Conservation (phyloP, 2,329 filamentous ascomycete genomes). For the Plenodomus tracheiphilus region DNA sequence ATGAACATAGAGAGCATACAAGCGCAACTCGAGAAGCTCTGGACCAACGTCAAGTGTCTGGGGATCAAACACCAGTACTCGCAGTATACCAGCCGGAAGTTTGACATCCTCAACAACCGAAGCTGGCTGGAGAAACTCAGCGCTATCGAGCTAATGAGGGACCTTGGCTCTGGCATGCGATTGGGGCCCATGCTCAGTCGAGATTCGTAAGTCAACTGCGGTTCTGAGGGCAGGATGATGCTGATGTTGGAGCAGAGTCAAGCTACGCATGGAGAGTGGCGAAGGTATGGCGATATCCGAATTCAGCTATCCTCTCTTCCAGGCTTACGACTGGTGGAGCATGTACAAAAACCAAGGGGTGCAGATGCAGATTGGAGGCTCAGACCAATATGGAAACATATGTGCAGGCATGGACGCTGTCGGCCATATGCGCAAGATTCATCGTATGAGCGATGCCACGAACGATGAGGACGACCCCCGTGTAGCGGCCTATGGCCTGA, state of each 20-base stretch:
- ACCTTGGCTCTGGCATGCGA: slow-evolving; percentile 73
- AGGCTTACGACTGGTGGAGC: slow-evolving; percentile 96
- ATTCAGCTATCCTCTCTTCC: slow-evolving; percentile 89
- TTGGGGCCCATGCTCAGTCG: slow-evolving; percentile 85
- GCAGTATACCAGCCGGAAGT: slow-evolving; percentile 66
- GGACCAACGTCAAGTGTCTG: slow-evolving; percentile 70
- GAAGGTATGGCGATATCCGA: slow-evolving; percentile 95
- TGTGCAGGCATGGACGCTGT: slow-evolving; percentile 84
- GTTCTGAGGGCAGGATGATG: too few relatives aligned
- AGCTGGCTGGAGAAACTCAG: slow-evolving; percentile 76
- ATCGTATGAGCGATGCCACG: slow-evolving; percentile 12
- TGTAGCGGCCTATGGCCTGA: slow-evolving; percentile 74
- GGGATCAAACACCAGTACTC: slow-evolving; percentile 67
- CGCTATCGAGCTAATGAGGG: slow-evolving; percentile 73
- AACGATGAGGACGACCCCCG: slow-evolving; percentile 40
- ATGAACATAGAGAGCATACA: slow-evolving; percentile 71
- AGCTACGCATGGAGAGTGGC: slow-evolving; percentile 78
- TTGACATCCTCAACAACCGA: slow-evolving; percentile 77
- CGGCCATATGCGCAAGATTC: slow-evolving; percentile 66
- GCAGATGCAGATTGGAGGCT: slow-evolving; percentile 89
- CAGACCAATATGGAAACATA: slow-evolving; percentile 97
- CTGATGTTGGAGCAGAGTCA: slow-evolving; percentile 60
- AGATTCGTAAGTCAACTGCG: slow-evolving; percentile 69
- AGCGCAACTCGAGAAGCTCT: slow-evolving; percentile 71
- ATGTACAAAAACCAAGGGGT: slow-evolving; percentile 71